Conservation (phyloP, 2,329 filamentous ascomycete genomes). For the Fusarium sororula region DNA sequence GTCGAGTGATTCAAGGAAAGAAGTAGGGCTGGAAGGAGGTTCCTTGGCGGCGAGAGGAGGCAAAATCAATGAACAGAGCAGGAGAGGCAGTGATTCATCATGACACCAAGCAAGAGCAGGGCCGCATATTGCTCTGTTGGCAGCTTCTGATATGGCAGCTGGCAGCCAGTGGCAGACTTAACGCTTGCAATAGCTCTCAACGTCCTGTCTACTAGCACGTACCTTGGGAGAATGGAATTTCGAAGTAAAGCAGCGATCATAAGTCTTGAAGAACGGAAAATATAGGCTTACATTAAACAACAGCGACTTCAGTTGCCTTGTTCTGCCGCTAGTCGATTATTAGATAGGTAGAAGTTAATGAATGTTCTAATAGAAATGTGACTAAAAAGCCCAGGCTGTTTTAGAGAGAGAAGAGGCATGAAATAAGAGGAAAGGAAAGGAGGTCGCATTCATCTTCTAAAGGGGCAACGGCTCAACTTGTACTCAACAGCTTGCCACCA, state of each 20-base stretch:
- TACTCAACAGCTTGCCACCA: constrained; percentile 20
- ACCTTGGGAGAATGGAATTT: neutral
- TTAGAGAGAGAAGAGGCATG: neutral
- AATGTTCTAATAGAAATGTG: neutral
- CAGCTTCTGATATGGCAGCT: constrained; percentile 22
- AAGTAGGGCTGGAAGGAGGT: constrained; percentile 11
- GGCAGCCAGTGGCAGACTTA: constrained; percentile 15
- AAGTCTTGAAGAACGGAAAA: neutral
- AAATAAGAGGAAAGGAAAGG: neutral
- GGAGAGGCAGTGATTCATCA: constrained; percentile 32
- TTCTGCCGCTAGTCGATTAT: neutral
- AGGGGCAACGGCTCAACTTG: constrained; percentile 28
- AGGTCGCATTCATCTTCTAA: neutral
- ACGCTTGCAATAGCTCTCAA: neutral
- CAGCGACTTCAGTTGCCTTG: neutral
- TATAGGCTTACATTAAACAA: constrained; percentile 8
- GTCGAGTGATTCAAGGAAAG: constrained; percentile 17
- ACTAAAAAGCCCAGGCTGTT: neutral
- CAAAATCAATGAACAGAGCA: neutral
- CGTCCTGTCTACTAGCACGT: neutral
- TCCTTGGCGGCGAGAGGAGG: neutral
- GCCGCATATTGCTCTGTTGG: neutral
- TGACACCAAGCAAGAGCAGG: neutral
- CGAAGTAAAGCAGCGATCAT: neutral
- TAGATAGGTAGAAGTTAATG: constrained; percentile 14